Evolutionary conservation across 2,329 filamentous ascomycete genomes (phyloP).

Genomic region (Sarocladiaceae sp.): DNA sequence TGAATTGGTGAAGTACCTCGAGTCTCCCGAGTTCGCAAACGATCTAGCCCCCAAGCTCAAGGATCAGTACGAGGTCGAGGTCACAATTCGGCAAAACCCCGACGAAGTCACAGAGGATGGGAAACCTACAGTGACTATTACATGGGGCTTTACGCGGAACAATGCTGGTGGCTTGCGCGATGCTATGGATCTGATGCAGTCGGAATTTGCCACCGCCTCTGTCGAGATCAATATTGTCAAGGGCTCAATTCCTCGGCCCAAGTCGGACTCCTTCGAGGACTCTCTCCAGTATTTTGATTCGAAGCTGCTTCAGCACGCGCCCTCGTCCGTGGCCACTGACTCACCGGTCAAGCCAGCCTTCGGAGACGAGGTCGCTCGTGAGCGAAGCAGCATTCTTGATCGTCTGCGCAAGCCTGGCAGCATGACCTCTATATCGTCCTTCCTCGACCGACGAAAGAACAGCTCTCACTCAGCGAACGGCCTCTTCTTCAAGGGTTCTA

Average conservation of each 20-base stretch:
- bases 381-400: constrained; percentile 82
- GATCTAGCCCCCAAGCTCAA: constrained; percentile 83
- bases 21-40: constrained; percentile 73
- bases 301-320: constrained; percentile 90
- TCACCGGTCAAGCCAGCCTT: constrained; percentile 86
- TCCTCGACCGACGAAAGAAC: constrained; percentile 93
- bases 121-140: constrained; percentile 55
- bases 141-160: constrained; percentile 89
- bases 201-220: constrained; percentile 79
- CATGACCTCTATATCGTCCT: constrained; percentile 93
- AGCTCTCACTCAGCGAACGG: constrained; percentile 76
- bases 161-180: constrained; percentile 94
- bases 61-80: constrained; percentile 86
- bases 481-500: constrained; percentile 89
- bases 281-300: constrained; percentile 96
- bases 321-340: constrained; percentile 69
- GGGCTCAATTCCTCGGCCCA: constrained; percentile 93
- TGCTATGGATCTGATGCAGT: constrained; percentile 90
- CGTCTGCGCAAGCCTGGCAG: constrained; percentile 90
- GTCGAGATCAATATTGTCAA: constrained; percentile 85
- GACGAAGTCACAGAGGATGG: constrained; percentile 56
- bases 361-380: constrained; percentile 72
- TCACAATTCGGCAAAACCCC: constrained; percentile 65
- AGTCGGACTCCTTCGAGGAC: constrained; percentile 98
- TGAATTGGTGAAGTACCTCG: constrained; percentile 75